These are phyloP conservation scores for Emergomyces orientalis DNA, from an alignment of 2,329 filamentous ascomycete species.

Conservation along the genomic window DNA sequence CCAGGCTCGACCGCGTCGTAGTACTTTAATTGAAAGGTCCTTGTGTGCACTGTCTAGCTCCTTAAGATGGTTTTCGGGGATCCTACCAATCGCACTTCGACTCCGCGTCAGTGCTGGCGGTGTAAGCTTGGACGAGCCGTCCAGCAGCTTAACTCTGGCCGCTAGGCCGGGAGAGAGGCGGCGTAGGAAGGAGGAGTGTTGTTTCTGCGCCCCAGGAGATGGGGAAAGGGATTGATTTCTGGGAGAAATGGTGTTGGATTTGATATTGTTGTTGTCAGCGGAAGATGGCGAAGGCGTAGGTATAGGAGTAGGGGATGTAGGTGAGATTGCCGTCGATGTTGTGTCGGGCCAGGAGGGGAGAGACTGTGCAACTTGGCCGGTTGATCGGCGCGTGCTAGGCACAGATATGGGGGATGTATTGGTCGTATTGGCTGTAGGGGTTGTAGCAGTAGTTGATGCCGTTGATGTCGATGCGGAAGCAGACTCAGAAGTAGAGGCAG, in stretches of 20 bases:
- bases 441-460: neutral
- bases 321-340: slow-evolving; percentile 4
- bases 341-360: slow-evolving; percentile 13
- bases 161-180: slow-evolving; percentile 36
- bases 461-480: slow-evolving; percentile 3
- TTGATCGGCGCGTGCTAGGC: slow-evolving; percentile 7
- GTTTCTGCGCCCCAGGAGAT: slow-evolving; percentile 19
- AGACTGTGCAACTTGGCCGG: slow-evolving; percentile 13
- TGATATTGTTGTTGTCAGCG: slow-evolving; percentile 1
- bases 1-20: slow-evolving; percentile 32
- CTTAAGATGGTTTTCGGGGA: slow-evolving; percentile 34
- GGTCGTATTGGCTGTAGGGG: slow-evolving; percentile 13
- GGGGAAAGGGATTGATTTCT: slow-evolving; percentile 16
- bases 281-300: neutral
- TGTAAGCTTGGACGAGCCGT: slow-evolving; percentile 24
- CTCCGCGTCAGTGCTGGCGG: slow-evolving; percentile 18
- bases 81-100: slow-evolving; percentile 29
- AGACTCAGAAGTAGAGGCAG: slow-evolving; percentile 23
- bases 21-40: slow-evolving; percentile 31
- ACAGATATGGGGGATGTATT: slow-evolving; percentile 5
- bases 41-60: slow-evolving; percentile 33
- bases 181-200: slow-evolving; percentile 31
- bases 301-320: neutral
- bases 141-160: slow-evolving; percentile 35
- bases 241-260: neutral